phyloP scores from a whole-genome alignment of 257 asterid genomes.

The Capsicum baccatum region DNA sequence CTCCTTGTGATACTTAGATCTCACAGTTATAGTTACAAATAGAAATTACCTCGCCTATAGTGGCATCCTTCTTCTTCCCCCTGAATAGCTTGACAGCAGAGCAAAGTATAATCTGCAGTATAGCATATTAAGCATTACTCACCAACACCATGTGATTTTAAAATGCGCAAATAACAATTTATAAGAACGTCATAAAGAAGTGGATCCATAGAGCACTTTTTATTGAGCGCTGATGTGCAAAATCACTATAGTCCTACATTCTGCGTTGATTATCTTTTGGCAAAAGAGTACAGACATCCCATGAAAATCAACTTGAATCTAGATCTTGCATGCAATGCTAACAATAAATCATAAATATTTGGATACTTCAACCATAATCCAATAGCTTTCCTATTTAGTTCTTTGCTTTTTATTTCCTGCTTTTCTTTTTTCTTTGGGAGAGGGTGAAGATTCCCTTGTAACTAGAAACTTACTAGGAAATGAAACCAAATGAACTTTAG shows the following conservation, averaged over 20 bases:
- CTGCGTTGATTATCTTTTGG: not conserved
- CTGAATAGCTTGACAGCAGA: constrained; percentile 94
- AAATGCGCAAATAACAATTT: not conserved
- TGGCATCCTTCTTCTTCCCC: constrained; percentile 79
- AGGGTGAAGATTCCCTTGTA: not conserved
- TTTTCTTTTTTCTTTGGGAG: not conserved
- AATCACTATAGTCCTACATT: not conserved
- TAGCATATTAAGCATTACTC: constrained; percentile 20
- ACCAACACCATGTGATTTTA: constrained; percentile 10
- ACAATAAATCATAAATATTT: constrained; percentile 20
- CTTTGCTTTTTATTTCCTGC: not conserved
- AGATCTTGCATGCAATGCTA: not conserved
- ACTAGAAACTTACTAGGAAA: not conserved
- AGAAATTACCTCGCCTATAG: constrained; percentile 78
- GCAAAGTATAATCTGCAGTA: constrained; percentile 82
- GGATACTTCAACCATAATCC: constrained; percentile 10
- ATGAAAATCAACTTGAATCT: not conserved
- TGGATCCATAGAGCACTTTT: not conserved
- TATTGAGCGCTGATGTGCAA: not conserved
- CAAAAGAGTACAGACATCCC: not conserved
- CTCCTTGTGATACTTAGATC: not conserved
- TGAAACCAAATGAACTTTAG: constrained; percentile 20
- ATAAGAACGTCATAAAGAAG: not conserved
- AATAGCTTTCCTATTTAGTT: not conserved
- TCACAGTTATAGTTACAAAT: not conserved